Percentiles rank a stretch among this genome's conserved stretches.
Evolutionary conservation across 352 stramenopile species (phyloP).

Genomic region (Globisporangium yorkense): DNA sequence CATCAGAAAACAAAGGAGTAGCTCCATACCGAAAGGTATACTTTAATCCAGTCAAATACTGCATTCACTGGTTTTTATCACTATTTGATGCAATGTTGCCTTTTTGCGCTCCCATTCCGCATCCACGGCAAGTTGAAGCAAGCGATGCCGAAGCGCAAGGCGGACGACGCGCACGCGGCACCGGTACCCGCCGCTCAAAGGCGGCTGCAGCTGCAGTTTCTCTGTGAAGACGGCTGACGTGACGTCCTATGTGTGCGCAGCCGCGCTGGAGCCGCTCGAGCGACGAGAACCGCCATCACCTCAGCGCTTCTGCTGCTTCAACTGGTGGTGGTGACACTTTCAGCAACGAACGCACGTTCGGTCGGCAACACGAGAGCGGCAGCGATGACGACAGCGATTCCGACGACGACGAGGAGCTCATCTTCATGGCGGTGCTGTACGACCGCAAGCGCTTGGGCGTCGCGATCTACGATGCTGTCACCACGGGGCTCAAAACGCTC

Average conservation of each 20-base stretch:
- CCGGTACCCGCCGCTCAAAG: neutral
- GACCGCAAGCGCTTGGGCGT: conserved; percentile 62
- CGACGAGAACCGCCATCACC: neutral
- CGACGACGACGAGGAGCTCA: conserved; percentile 35
- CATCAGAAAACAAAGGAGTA: neutral
- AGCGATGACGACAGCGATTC: conserved; percentile 1
- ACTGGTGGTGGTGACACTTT: neutral
- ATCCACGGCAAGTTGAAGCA: conserved; percentile 3
- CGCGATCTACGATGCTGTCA: conserved; percentile 68
- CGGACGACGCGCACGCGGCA: neutral
- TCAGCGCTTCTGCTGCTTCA: neutral
- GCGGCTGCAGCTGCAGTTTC: neutral
- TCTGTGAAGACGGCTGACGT: conserved; percentile 3
- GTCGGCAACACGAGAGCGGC: neutral
- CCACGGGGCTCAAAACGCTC: conserved; percentile 59
- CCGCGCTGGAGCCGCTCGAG: neutral
- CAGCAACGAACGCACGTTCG: neutral
- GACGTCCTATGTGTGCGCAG: neutral
- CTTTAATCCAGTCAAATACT: neutral
- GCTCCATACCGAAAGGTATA: neutral
- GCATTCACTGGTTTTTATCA: neutral
- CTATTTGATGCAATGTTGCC: neutral
- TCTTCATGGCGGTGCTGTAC: conserved; percentile 69
- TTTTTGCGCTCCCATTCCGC: conserved; percentile 2
- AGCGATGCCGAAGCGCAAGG: conserved; percentile 15